These are phyloP conservation scores for Gossypium herbaceum DNA, from an alignment of 345 rosid species.

Conservation along the genomic window DNA sequence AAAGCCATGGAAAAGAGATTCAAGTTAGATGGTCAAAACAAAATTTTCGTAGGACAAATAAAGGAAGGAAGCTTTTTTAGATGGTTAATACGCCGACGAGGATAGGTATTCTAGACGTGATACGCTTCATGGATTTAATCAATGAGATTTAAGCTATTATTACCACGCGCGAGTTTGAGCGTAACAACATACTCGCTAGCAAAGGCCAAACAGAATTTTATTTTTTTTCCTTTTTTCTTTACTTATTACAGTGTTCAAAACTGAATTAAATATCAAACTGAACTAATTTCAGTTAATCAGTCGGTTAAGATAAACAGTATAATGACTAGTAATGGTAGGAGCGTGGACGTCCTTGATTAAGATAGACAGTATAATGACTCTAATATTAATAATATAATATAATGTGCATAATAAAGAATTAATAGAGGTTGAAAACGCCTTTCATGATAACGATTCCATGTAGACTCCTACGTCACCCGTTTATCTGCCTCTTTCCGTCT, in stretches of 20 bases:
- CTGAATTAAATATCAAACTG: too few species aligned
- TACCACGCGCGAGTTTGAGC: background rate
- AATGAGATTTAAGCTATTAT: background rate
- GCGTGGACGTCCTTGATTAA: background rate
- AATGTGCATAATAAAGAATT: background rate
- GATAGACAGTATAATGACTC: background rate
- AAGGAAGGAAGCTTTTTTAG: background rate
- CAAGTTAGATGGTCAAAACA: background rate
- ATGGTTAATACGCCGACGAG: background rate
- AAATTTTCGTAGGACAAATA: background rate
- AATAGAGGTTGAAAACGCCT: background rate
- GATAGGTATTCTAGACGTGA: background rate
- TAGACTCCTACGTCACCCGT: background rate
- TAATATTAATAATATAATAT: too few species aligned
- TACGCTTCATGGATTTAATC: background rate
- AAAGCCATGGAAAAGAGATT: slow-evolving; percentile 27
- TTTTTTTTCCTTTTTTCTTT: too few species aligned
- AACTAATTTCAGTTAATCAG: too few species aligned
- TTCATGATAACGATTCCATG: background rate
- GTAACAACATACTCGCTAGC: background rate
- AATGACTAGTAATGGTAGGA: background rate
- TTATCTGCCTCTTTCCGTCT: too few species aligned
- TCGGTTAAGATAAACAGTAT: too few species aligned
- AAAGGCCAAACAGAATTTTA: background rate
- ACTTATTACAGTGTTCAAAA: too few species aligned